These are phyloP conservation scores for Penicillium sp. DNA, from an alignment of 2,329 filamentous ascomycete genomes.

Conservation along the genomic window DNA sequence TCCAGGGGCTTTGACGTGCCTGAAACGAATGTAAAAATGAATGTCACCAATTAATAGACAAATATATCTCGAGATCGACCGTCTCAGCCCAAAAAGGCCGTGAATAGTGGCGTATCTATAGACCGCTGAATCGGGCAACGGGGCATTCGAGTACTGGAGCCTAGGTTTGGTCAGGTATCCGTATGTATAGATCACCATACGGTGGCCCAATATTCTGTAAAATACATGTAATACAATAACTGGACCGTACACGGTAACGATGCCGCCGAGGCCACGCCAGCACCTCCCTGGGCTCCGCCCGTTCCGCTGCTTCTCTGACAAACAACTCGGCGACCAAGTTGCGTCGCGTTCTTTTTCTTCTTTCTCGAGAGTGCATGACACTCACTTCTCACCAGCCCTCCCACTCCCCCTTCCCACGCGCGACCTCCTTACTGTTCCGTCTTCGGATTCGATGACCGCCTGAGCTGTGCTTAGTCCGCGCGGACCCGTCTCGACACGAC, in stretches of 20 bases:
- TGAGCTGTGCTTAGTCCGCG: constrained; percentile 16
- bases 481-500: constrained; percentile 11
- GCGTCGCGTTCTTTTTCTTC: neutral
- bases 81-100: neutral
- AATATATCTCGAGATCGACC: neutral
- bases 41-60: neutral
- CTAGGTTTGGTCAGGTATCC: neutral
- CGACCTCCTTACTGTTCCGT: neutral
- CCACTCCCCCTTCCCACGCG: neutral
- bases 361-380: neutral
- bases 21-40: neutral
- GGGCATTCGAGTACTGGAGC: neutral
- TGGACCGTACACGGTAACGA: neutral
- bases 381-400: neutral
- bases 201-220: neutral
- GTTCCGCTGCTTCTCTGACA: constrained; percentile 13
- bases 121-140: constrained; percentile 13
- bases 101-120: constrained; percentile 14
- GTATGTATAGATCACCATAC: neutral
- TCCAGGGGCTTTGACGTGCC: neutral
- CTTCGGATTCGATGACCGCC: constrained; percentile 16
- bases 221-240: constrained; percentile 4
- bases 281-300: constrained; percentile 1
- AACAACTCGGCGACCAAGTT: neutral
- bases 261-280: constrained; percentile 18